These are phyloP conservation scores for Cucurbita moschata DNA, from an alignment of 306 rosid species.

Conservation along the genomic window DNA sequence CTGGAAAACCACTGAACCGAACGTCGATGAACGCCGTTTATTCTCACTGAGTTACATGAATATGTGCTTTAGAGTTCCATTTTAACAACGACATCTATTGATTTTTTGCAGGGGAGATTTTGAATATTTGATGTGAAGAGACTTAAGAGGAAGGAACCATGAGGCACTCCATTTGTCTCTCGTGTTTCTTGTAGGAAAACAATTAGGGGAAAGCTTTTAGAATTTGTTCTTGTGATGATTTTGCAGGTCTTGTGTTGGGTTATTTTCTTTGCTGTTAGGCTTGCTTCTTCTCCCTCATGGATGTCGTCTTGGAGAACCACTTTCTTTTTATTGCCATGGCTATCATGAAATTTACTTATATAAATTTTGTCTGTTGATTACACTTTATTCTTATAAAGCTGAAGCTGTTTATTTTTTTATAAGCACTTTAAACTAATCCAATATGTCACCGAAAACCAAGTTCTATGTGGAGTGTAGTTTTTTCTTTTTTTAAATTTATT, in stretches of 20 bases:
- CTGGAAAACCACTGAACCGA: background rate
- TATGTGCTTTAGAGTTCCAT: background rate
- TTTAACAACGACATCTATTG: background rate
- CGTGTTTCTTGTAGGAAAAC: background rate
- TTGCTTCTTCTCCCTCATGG: background rate
- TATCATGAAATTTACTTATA: background rate
- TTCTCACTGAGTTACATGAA: background rate
- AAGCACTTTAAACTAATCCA: no score
- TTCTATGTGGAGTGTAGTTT: no score
- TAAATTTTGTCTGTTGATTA: background rate
- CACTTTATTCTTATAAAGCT: background rate
- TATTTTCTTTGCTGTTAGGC: background rate
- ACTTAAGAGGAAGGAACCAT: background rate
- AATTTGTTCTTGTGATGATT: background rate
- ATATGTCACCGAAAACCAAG: no score
- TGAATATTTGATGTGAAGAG: background rate
- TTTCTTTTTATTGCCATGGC: background rate
- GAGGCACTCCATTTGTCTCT: background rate
- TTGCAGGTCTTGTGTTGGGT: background rate
- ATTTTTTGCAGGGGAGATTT: conserved; percentile 45
- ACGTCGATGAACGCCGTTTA: no score
- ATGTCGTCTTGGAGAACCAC: background rate
- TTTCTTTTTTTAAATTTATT: no score
- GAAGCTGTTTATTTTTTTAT: background rate
- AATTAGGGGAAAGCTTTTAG: background rate